These are phyloP conservation scores for Balamuthia mandrillaris DNA, from an alignment of 208 protist species.

Conservation along the genomic window DNA sequence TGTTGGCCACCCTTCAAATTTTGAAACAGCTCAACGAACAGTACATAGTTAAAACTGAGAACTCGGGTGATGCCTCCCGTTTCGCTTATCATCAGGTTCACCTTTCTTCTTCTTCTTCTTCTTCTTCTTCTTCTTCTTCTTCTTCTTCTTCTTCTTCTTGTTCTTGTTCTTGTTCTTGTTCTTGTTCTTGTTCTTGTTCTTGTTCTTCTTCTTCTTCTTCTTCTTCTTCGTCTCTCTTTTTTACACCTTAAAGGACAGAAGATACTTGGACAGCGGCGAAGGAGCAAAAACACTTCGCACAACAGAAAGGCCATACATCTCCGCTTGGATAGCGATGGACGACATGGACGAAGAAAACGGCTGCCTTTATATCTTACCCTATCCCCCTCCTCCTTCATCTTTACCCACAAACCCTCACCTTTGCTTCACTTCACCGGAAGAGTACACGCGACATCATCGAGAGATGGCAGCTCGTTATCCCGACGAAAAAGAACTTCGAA, in stretches of 20 bases:
- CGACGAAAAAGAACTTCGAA: background rate
- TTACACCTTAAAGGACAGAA: background rate
- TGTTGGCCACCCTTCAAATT: too few species aligned
- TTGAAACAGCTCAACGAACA: constrained; percentile 35
- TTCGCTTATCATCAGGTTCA: constrained; percentile 26
- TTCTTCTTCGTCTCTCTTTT: background rate
- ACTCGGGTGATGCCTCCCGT: background rate
- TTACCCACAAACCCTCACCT: background rate
- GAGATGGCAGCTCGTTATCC: background rate
- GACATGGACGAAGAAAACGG: constrained; percentile 39
- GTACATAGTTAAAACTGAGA: constrained; percentile 34
- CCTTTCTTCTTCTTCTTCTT: background rate
- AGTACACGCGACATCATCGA: constrained; percentile 5
- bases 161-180: background rate
- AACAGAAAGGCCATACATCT: constrained; percentile 32
- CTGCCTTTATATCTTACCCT: constrained; percentile 29
- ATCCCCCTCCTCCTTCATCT: too few species aligned
- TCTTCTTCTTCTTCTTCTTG: background rate
- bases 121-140: background rate
- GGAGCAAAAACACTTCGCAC: background rate
- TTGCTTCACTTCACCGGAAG: background rate
- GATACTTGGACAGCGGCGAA: background rate
- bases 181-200: background rate
- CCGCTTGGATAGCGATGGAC: constrained; percentile 34
- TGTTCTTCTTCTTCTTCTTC: background rate